Percentiles rank a stretch among this genome's conserved stretches.
phyloP scores from a whole-genome alignment of 805 yeast genomes.

The Nakazawaea anatomiae region DNA sequence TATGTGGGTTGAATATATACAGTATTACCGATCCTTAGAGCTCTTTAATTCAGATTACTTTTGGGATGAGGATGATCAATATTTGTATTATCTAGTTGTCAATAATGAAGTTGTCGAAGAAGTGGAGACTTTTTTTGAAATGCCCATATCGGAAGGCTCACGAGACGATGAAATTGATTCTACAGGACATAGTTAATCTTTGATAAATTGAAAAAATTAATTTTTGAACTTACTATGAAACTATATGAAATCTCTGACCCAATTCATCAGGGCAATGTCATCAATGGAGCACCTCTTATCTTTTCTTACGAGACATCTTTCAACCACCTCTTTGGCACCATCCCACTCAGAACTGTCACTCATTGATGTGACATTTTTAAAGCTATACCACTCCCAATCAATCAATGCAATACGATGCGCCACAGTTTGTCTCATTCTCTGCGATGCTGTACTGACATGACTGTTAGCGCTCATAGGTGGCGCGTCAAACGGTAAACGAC shows the following conservation, averaged over 20 bases:
- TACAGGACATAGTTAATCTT: not conserved
- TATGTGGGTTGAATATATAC: not conserved
- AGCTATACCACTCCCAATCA: slow-evolving; percentile 80
- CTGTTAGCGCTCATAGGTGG: slow-evolving; percentile 46
- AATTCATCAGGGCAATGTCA: slow-evolving; percentile 26
- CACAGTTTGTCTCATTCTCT: slow-evolving; percentile 47
- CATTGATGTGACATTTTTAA: slow-evolving; percentile 27
- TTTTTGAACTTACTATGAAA: not conserved
- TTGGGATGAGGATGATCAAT: slow-evolving; percentile 5
- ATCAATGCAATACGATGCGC: slow-evolving; percentile 89
- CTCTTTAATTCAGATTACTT: not conserved
- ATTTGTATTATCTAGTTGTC: not conserved
- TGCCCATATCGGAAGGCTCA: not conserved
- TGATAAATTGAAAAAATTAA: not conserved
- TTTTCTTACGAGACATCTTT: slow-evolving; percentile 40
- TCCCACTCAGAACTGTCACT: slow-evolving; percentile 29
- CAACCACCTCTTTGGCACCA: slow-evolving; percentile 46
- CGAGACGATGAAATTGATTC: not conserved
- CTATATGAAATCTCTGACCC: slow-evolving; percentile 18
- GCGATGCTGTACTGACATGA: slow-evolving; percentile 31
- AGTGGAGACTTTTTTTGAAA: not conserved
- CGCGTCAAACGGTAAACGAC: slow-evolving; percentile 87
- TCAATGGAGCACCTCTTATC: slow-evolving; percentile 34
- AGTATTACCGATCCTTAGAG: not conserved
- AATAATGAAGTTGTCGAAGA: not conserved